These are phyloP conservation scores for Sisymbrium altissimum DNA, from an alignment of 345 rosid species.

Conservation along the genomic window DNA sequence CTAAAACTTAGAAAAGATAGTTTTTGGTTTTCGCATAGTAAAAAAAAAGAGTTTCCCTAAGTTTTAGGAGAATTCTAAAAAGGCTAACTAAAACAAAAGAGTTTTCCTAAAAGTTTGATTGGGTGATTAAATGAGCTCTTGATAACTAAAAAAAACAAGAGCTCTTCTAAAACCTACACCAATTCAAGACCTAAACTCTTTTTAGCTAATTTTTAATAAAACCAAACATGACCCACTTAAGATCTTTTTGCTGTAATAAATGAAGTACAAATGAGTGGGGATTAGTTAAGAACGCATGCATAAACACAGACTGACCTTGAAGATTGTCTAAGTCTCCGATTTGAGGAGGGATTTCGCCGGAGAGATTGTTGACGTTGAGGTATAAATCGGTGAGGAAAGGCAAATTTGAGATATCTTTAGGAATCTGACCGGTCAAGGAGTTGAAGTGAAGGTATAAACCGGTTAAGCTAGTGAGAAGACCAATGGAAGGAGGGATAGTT, in stretches of 20 bases:
- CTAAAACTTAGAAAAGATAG: background rate
- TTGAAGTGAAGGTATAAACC: conserved; percentile 93
- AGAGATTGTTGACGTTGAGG: conserved; percentile 77
- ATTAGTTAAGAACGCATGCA: conserved; percentile 25
- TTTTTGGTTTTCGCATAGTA: background rate
- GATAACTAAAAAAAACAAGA: background rate
- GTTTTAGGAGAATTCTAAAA: background rate
- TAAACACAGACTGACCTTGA: conserved; percentile 58
- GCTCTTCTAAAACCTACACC: background rate
- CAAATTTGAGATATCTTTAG: conserved; percentile 63
- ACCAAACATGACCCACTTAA: conserved; percentile 11
- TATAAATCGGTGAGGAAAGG: conserved; percentile 69
- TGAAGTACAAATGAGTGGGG: background rate
- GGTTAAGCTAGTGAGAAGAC: conserved; percentile 71
- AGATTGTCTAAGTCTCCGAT: conserved; percentile 68
- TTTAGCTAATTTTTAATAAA: background rate
- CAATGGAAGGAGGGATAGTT: conserved; percentile 64
- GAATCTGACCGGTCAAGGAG: conserved; percentile 67
- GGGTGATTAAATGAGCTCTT: background rate
- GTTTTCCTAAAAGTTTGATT: background rate
- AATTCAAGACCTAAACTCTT: background rate
- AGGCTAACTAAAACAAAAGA: background rate
- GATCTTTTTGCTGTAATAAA: conserved; percentile 13
- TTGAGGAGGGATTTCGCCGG: conserved; percentile 72
- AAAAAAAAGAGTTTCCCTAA: background rate